Percentiles rank a stretch among this genome's conserved stretches.
Conservation (phyloP, 805 yeast species). For the Wickerhamiella spandovensis region DNA sequence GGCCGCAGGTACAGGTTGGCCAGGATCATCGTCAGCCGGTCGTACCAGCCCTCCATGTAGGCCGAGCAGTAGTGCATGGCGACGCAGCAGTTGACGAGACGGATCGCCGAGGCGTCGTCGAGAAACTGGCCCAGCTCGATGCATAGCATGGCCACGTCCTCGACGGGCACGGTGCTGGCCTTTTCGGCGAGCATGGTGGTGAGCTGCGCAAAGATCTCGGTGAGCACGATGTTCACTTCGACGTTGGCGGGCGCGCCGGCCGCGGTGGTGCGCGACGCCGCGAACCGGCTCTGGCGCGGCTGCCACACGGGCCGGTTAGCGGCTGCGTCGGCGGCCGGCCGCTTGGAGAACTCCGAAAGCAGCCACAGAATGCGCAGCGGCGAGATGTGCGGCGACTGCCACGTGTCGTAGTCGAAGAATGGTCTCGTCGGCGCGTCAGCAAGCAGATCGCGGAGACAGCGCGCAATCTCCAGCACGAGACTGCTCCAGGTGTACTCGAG, state of each 20-base stretch:
- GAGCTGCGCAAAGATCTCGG: background rate
- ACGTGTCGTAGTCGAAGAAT: slow-evolving; percentile 2
- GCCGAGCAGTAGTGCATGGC: slow-evolving; percentile 42
- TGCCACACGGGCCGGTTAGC: background rate
- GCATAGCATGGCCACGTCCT: slow-evolving; percentile 20
- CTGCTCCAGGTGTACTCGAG: background rate
- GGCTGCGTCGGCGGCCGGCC: background rate
- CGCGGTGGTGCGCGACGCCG: background rate
- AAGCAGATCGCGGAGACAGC: background rate
- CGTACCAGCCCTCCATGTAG: slow-evolving; percentile 38
- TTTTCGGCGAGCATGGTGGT: background rate
- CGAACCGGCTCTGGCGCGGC: background rate
- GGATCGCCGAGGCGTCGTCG: slow-evolving; percentile 28
- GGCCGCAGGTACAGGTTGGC: slow-evolving; percentile 30
- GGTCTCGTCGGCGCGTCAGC: background rate
- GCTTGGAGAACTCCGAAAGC: slow-evolving; percentile 2
- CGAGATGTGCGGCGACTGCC: slow-evolving; percentile 7
- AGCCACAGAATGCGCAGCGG: slow-evolving; percentile 15
- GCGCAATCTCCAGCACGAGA: slow-evolving; percentile 3
- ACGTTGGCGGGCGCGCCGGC: background rate
- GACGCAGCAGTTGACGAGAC: slow-evolving; percentile 36
- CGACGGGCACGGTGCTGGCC: slow-evolving; percentile 20
- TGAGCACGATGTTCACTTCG: background rate
- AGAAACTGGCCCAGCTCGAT: slow-evolving; percentile 23
- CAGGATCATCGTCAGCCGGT: slow-evolving; percentile 32